Base-by-base conservation (phyloP, 441 rosid genomes). In the Omphalea diandra region DNA sequence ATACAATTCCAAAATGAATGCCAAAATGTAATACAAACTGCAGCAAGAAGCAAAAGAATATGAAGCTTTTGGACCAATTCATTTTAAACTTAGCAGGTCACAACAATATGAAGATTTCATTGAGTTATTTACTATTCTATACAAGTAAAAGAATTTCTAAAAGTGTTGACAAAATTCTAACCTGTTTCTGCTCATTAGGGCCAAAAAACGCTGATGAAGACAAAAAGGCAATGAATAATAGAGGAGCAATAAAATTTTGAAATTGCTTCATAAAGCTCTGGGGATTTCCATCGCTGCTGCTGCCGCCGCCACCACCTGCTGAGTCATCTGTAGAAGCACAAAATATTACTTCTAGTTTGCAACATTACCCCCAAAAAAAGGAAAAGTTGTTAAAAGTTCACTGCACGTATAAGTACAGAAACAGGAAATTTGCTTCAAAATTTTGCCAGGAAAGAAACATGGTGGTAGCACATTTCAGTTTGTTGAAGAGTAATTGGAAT, bases 131-230 rank as follows among this genome's bases (percentile, higher is more conserved):
- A 15, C 41, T 46, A 29, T 73, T 20, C 22, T 44, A 52, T 67
- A 47, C 36, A 61, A 53, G 31, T n/a, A 31, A 65, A 75, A 15
- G 27, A 65, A 50, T 18, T 31, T 64, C n/a, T 43, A 29, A 20
- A 69, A 65, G 70, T 36, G 55, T 38, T 33, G 29, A 17, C 11
- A 65, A 27, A 52, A 24, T 27, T 41, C 76, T 62, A 52, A 83
- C 84, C 91, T 84, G 80, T 76, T 79, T 62, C 75, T 77, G 80
- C 43, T 75, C 86, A 7, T 44, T 66, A 52, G 81, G 70, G 58
- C 72, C 72, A 20, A 81, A 69, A 40, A 82, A 50, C 4, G 70
- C 33, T 26, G 78, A 67, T 10, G 81, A 64, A 32, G 67, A 71
- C 20, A 83, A 36, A 63, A 86, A 38, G 20, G 73, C 80, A 64